phyloP scores from a whole-genome alignment of 805 yeast genomes.

The Suhomyces vadensis region DNA sequence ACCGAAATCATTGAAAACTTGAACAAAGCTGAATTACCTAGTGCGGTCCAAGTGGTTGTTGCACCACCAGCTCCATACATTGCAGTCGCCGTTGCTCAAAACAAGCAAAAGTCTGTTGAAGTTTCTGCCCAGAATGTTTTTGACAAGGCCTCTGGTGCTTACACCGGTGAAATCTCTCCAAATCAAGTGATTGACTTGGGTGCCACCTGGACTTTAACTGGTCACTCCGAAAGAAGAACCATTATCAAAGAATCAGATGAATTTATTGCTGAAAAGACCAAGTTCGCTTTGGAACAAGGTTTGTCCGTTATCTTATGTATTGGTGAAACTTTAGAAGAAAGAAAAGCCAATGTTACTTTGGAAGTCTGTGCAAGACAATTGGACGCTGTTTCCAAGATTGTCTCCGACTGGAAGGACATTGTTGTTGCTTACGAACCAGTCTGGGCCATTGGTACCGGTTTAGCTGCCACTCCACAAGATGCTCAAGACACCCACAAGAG shows the following conservation, averaged over 20 bases:
- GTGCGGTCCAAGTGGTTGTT: conserved; percentile 87
- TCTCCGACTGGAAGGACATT: conserved; percentile 85
- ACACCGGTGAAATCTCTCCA: conserved; percentile 95
- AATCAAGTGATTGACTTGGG: conserved; percentile 87
- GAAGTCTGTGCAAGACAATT: conserved; percentile 87
- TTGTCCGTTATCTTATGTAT: conserved; percentile 91
- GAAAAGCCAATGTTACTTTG: conserved; percentile 84
- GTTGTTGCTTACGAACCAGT: conserved; percentile 99
- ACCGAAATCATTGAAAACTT: conserved; percentile 79
- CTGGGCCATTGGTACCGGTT: conserved; percentile 99
- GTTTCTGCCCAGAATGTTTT: conserved; percentile 92
- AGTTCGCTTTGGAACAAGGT: conserved; percentile 89
- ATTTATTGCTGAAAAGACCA: conserved; percentile 89
- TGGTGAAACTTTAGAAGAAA: conserved; percentile 96
- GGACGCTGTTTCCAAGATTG: conserved; percentile 78
- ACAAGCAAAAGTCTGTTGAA: conserved; percentile 69
- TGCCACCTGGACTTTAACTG: conserved; percentile 91
- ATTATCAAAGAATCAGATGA: conserved; percentile 88
- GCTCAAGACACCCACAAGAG: conserved; percentile 93
- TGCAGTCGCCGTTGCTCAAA: conserved; percentile 66
- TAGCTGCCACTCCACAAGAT: conserved; percentile 97
- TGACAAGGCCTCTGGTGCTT: conserved; percentile 90
- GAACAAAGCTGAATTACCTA: conserved; percentile 74
- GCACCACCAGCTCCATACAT: conserved; percentile 96
- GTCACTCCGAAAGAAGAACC: conserved; percentile 99